Evolutionary conservation across 2,329 filamentous ascomycete species (phyloP).

Genomic region (Colletotrichum caudatum): DNA sequence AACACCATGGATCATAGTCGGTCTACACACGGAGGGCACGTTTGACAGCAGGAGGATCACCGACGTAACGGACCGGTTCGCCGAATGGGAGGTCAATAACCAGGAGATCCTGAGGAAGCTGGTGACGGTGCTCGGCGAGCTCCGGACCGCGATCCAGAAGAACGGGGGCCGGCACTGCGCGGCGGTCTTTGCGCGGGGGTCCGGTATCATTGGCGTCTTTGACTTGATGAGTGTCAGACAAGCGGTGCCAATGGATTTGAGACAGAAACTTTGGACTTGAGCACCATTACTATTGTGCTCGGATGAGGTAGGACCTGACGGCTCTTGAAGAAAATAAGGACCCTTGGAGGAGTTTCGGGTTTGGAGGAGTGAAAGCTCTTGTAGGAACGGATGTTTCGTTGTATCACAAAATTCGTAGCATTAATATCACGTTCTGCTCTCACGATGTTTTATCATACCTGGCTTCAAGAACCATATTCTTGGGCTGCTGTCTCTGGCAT

Average conservation of each 20-base stretch:
- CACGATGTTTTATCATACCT: background rate
- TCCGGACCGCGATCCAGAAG: background rate
- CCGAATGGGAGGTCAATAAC: background rate
- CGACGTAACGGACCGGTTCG: background rate
- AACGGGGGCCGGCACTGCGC: background rate
- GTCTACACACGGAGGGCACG: slow-evolving; percentile 41
- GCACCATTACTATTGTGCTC: no score
- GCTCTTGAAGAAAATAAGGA: no score
- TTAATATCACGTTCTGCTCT: rapidly evolving
- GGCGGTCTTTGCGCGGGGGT: background rate
- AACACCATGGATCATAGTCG: slow-evolving; percentile 45
- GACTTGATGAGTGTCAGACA: background rate
- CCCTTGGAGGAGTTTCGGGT: no score
- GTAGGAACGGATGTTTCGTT: background rate
- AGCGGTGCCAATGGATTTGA: background rate
- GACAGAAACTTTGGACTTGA: background rate
- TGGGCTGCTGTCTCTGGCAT: no score
- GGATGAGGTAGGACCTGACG: background rate
- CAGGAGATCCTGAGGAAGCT: slow-evolving; percentile 14
- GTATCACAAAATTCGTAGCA: no score
- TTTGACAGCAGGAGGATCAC: slow-evolving; percentile 34
- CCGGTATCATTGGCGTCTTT: background rate
- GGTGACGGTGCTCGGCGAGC: background rate
- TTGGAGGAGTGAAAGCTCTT: background rate
- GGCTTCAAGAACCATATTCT: rapidly evolving